Conservation (phyloP, 2,329 filamentous ascomycete species). For the Nannizzia gypsea region DNA sequence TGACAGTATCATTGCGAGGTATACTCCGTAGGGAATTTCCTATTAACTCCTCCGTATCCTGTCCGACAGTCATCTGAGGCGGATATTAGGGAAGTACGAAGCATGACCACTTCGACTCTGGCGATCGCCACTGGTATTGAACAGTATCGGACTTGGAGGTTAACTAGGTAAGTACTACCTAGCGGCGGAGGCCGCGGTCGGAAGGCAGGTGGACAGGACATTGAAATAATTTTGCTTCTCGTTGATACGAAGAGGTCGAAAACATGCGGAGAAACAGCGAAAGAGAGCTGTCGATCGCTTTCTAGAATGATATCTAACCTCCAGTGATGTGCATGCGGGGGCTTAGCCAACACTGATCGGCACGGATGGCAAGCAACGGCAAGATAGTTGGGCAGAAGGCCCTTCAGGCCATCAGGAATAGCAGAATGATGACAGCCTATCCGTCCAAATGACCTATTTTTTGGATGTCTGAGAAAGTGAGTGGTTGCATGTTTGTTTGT, state of each 20-base stretch:
- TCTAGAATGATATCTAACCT: conserved; percentile 1
- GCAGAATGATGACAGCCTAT: background rate
- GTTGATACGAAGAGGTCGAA: background rate
- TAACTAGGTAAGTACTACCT: background rate
- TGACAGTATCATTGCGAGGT: too few species aligned
- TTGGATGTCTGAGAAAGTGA: background rate
- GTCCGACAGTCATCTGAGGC: background rate
- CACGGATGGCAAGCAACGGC: background rate
- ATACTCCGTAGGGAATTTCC: background rate
- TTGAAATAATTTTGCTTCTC: background rate
- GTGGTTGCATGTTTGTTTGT: too few species aligned
- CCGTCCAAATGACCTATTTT: background rate
- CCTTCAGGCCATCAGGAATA: background rate
- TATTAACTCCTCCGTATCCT: background rate
- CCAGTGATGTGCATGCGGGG: background rate
- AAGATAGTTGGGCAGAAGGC: background rate
- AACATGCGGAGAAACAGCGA: background rate
- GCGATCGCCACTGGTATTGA: background rate
- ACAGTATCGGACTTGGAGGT: too few species aligned
- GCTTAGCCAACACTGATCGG: background rate
- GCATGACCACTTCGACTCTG: background rate
- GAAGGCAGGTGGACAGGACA: background rate
- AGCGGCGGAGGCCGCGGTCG: background rate
- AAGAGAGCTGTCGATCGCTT: background rate
- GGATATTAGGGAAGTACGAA: background rate